Evolutionary conservation across 805 yeast genomes (phyloP).

Genomic region (Ogataea populi-albae): DNA sequence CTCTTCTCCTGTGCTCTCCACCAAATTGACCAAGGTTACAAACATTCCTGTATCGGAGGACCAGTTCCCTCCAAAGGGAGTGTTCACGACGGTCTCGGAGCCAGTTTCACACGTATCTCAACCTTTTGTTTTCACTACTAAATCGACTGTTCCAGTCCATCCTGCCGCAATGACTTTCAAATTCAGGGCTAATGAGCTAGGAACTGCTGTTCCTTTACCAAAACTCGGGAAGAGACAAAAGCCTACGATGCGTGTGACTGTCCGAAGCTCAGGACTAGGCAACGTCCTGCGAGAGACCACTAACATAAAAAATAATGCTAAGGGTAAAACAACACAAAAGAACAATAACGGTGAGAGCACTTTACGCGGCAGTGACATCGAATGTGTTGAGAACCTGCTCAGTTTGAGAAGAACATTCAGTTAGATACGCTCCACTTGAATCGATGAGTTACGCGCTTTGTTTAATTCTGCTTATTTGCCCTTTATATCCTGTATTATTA

Average conservation of each 20-base stretch:
- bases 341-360: slow-evolving; percentile 3
- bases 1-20: slow-evolving; percentile 3
- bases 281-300: slow-evolving; percentile 24
- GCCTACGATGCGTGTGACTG: slow-evolving; percentile 29
- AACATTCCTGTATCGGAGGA: too few relatives aligned
- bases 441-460: too few relatives aligned
- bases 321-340: background rate
- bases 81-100: slow-evolving; percentile 17
- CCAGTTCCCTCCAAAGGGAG: slow-evolving; percentile 26
- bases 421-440: too few relatives aligned
- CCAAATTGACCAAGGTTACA: background rate
- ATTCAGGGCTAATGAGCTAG: slow-evolving; percentile 34
- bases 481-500: slow-evolving; percentile 1
- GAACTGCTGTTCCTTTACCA: slow-evolving; percentile 29
- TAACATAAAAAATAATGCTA: slow-evolving; percentile 13
- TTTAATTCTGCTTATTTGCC: too few relatives aligned
- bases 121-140: too few relatives aligned
- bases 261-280: slow-evolving; percentile 11
- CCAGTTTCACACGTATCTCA: too few relatives aligned
- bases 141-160: slow-evolving; percentile 9
- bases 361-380: slow-evolving; percentile 21
- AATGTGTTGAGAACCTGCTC: slow-evolving; percentile 40
- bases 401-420: slow-evolving; percentile 30
- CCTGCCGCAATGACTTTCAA: slow-evolving; percentile 34
- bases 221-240: slow-evolving; percentile 28